Evolutionary conservation across 441 rosid species (phyloP), one percentile per base, ranked within the genome.

Genomic region (Aquilaria agallochum): DNA sequence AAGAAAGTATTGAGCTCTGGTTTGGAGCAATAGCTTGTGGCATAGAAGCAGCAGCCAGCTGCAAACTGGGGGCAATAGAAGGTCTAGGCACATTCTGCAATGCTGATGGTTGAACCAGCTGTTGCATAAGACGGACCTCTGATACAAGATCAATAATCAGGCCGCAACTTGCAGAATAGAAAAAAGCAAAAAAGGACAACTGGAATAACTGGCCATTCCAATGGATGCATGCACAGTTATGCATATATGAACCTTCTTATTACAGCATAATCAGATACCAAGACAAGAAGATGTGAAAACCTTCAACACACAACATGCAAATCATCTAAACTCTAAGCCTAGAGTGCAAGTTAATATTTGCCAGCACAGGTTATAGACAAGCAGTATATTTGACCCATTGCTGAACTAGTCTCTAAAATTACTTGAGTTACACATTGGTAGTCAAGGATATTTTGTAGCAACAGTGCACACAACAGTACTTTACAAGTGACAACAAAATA

Each of bases 111-210:
- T 68, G 87, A 49, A 65, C 78, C 69, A 63, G 70, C 72, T 74
- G 96, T 70, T 76, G 97, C 55, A 56, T 60, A 67, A 60, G 63
- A 67, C 62, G 64, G 4, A 60, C 64, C 60, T 80, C 98, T 88
- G 96, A 71, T 53, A 53, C 46, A 45, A 53, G 58, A 56, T 62
- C 12, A 71, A 69, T 6, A 13, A 58, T 13, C 46, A 50, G 57
- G 32, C 50, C 59, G 64, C 59, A 46, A 52, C 12, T 20, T 48
- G 57, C 12, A 15, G 53, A 12, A 55, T 46, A 15, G 32, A 45
- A 42, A 65, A 31, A 60, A 36, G 50, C 31, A 46, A 27, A 40
- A 54, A 62, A 56, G 62, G 46, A 52, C 30, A 50, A 31, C 27
- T 40, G 27, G 27, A 20, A 20, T 20, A 20, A 20, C 27, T 20